Evolutionary conservation across 139 green algal species (phyloP), one percentile per base, ranked within the genome.

Genomic region (Chlamydomonas sp.): DNA sequence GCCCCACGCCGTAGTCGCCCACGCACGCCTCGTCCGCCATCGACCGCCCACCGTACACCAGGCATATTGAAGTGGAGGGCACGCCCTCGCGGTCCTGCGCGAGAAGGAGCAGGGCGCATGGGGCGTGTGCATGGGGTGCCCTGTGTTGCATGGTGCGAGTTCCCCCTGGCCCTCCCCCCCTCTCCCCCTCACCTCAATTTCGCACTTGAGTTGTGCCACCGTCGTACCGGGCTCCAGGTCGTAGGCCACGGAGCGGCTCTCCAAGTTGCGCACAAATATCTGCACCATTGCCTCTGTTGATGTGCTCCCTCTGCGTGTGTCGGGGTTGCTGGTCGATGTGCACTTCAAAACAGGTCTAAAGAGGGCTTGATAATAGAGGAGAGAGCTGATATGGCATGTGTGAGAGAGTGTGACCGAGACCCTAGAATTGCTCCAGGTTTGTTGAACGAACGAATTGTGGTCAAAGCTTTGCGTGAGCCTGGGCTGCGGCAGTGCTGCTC

Each of bases 191-290:
- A 84, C 83, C 83, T 90, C 34, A 5, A 90, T 66, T 10, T 24
- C 30, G 6, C 16, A 33, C 57, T 90, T 84, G 0, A 90, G 39
- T 1, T 79, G 66, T 2, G 58, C 65, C 0, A 90, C 77, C 0
- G 71, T 76, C 37, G 69, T 30, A 2, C 24, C 35, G 1, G 35
- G 28, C 2, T 71, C 69, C 31, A 83, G 58, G 1, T 74, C 57
- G 22, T 85, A 60, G 1, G 31, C 59, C 3, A 47, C 3, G 2
- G 83, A 76, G 26, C 58, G 8, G 5, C 73, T 75, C 2, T 64
- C 36, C 1, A 89, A 49, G 6, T 48, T 58, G n/a, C 79, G 71
- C 0, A 90, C 63, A 35, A 89, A 84, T 3, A 90, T 47, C 69
- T 90, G 84, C 78, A 90, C 88, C 35, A 68, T 77, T n/a, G n/a